phyloP scores from a whole-genome alignment of 2,329 filamentous ascomycete genomes.

The Teratosphaeria zuluensis region DNA sequence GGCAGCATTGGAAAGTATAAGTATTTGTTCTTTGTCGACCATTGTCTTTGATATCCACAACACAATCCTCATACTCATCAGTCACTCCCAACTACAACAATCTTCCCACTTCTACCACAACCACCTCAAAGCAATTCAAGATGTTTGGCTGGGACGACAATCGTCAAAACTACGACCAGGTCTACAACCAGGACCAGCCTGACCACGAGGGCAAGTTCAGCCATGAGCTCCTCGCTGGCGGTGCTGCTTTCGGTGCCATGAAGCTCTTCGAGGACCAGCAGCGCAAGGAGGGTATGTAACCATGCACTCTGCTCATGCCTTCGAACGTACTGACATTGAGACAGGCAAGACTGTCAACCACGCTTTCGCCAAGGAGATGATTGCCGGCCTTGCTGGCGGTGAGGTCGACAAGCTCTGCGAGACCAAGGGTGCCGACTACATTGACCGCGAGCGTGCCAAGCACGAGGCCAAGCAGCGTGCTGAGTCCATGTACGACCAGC shows the following conservation, averaged over 20 bases:
- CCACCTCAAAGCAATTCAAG: slow-evolving; percentile 11
- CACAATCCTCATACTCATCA: background rate
- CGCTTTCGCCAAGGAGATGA: slow-evolving; percentile 65
- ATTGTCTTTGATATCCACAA: background rate
- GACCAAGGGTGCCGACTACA: slow-evolving; percentile 41
- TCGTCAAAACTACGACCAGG: slow-evolving; percentile 45
- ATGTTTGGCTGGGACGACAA: slow-evolving; percentile 43
- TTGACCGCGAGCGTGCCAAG: slow-evolving; percentile 41
- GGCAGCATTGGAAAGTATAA: background rate
- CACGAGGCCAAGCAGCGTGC: slow-evolving; percentile 32
- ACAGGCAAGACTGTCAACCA: slow-evolving; percentile 62
- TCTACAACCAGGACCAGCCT: slow-evolving; percentile 40
- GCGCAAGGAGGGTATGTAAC: slow-evolving; percentile 45
- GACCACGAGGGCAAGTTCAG: slow-evolving; percentile 54
- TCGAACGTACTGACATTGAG: slow-evolving; percentile 11
- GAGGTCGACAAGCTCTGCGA: slow-evolving; percentile 68
- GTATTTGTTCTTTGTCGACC: background rate
- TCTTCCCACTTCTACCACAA: background rate
- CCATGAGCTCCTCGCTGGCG: slow-evolving; percentile 67
- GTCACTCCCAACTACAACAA: background rate
- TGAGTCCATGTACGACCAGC: slow-evolving; percentile 40
- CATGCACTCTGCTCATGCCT: background rate
- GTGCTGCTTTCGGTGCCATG: slow-evolving; percentile 69
- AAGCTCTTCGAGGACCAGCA: slow-evolving; percentile 71
- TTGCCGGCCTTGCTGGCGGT: slow-evolving; percentile 61